phyloP scores from a whole-genome alignment of 2,329 filamentous ascomycete genomes.

The Tolypocladium sp. region DNA sequence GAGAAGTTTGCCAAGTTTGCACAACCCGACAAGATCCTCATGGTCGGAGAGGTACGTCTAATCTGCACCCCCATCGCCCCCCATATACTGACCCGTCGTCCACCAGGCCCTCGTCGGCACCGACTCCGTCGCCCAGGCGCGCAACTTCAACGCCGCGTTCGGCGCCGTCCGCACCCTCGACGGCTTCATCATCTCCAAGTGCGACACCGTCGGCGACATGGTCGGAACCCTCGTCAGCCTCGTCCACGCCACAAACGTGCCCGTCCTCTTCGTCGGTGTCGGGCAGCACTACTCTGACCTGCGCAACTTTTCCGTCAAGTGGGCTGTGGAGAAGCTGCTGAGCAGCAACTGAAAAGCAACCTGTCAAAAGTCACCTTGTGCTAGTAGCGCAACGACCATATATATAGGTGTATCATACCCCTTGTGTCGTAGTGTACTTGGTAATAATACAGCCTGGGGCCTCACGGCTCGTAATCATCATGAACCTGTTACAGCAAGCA shows the following conservation, averaged over 20 bases:
- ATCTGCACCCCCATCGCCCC: not conserved
- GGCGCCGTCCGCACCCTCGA: slow-evolving; percentile 73
- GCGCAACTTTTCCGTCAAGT: slow-evolving; percentile 59
- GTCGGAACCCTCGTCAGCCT: slow-evolving; percentile 91
- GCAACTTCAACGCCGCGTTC: slow-evolving; percentile 93
- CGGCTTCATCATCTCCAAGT: slow-evolving; percentile 97
- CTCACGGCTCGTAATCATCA: not conserved
- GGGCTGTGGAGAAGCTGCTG: slow-evolving; percentile 59
- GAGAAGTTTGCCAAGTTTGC: slow-evolving; percentile 98
- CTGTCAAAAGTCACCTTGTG: not conserved
- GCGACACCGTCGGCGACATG: slow-evolving; percentile 99
- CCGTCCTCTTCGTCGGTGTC: slow-evolving; percentile 81
- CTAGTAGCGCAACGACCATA: too few species aligned
- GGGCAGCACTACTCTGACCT: slow-evolving; percentile 62
- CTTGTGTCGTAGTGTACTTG: not conserved
- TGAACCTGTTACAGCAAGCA: not conserved
- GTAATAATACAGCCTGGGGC: not conserved
- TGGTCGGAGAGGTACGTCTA: slow-evolving; percentile 58
- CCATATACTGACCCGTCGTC: not conserved
- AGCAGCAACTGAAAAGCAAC: slow-evolving; percentile 30
- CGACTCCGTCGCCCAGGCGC: slow-evolving; percentile 88
- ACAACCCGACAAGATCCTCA: slow-evolving; percentile 94
- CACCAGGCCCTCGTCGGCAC: slow-evolving; percentile 77
- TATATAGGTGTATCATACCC: not conserved
- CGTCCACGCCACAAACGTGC: slow-evolving; percentile 94